Conservation (phyloP, 2,329 filamentous ascomycete species). For the Exophiala oligosperma region DNA sequence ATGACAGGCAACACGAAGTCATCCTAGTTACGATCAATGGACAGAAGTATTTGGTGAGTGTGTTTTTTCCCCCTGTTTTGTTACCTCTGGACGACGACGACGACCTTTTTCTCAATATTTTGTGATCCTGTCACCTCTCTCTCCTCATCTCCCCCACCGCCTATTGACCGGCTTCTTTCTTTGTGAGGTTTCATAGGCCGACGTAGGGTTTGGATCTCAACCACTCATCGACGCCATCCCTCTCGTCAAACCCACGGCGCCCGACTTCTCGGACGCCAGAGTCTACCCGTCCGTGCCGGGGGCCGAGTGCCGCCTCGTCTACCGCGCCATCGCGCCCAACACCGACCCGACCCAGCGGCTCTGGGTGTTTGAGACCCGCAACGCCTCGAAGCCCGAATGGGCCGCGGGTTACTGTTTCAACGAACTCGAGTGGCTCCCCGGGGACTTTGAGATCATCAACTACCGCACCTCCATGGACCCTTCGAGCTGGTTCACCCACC, state of each 20-base stretch:
- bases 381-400: constrained; percentile 44
- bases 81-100: neutral
- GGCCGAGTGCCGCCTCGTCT: constrained; percentile 57
- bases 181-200: constrained; percentile 2
- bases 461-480: constrained; percentile 53
- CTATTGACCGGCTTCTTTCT: neutral
- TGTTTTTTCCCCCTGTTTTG: no score
- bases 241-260: constrained; percentile 23
- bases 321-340: constrained; percentile 41
- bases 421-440: constrained; percentile 62
- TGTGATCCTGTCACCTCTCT: neutral
- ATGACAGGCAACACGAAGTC: constrained; percentile 55
- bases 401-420: constrained; percentile 64
- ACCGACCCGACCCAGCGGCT: constrained; percentile 13
- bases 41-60: constrained; percentile 42
- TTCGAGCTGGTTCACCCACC: constrained; percentile 56
- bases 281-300: constrained; percentile 49
- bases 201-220: constrained; percentile 28
- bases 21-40: constrained; percentile 59
- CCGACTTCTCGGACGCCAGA: constrained; percentile 18
- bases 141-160: neutral
- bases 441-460: constrained; percentile 64
- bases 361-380: constrained; percentile 21
- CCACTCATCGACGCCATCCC: constrained; percentile 31
- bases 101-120: neutral